These are phyloP conservation scores for Phaeosphaeria sp. DNA, from an alignment of 2,329 filamentous ascomycete genomes.

Conservation along the genomic window DNA sequence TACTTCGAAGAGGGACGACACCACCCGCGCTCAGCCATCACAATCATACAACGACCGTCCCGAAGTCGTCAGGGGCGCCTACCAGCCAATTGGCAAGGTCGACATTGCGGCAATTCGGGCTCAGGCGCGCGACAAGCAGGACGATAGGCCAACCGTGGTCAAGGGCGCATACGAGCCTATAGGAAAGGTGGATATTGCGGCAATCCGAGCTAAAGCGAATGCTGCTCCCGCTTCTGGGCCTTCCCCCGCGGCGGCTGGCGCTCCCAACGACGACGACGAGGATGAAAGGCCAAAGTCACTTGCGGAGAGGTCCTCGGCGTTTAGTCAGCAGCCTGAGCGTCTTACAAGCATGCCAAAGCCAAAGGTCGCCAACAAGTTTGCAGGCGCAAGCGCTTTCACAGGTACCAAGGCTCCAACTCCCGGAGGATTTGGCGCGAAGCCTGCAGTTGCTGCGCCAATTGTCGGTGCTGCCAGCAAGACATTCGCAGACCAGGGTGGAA, in stretches of 20 bases:
- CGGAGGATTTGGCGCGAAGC: conserved; percentile 67
- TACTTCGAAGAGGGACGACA: conserved; percentile 72
- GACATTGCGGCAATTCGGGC: conserved; percentile 89
- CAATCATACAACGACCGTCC: conserved; percentile 54
- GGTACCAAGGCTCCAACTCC: conserved; percentile 91
- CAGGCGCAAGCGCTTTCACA: conserved; percentile 72
- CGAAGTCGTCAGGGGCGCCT: conserved; percentile 82
- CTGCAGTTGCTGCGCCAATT: conserved; percentile 65
- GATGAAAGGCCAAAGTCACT: conserved; percentile 63
- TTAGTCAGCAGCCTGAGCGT: conserved; percentile 73
- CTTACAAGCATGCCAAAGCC: conserved; percentile 90
- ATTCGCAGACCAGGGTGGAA: conserved; percentile 92
- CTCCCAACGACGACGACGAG: conserved; percentile 53
- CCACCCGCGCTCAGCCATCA: conserved; percentile 65
- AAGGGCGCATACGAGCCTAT: conserved; percentile 95
- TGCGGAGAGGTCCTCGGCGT: conserved; percentile 77
- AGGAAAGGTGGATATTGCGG: conserved; percentile 95
- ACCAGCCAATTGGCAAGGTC: conserved; percentile 96
- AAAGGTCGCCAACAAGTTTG: conserved; percentile 91
- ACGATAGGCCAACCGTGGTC: conserved; percentile 82
- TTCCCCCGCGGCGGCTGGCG: conserved; percentile 54
- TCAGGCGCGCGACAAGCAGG: conserved; percentile 68
- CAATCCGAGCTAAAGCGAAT: conserved; percentile 85
- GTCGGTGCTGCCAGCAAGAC: conserved; percentile 86
- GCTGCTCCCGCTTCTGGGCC: conserved; percentile 42